phyloP scores from a whole-genome alignment of 1,139 yeast species.

The Hyphopichia khmerensis region DNA sequence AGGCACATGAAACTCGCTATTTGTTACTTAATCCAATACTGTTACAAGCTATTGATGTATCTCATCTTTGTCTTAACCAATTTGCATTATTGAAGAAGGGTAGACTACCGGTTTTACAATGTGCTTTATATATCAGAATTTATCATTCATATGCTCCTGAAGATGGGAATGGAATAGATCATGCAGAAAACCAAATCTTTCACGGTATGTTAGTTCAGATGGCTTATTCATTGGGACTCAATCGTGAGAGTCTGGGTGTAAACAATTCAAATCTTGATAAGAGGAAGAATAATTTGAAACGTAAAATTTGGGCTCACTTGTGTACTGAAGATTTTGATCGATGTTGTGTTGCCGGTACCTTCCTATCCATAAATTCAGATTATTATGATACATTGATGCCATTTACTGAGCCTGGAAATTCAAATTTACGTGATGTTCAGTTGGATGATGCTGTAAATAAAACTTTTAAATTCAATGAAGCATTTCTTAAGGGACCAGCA shows the following conservation, averaged over 20 bases:
- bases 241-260: conserved; percentile 38
- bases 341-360: conserved; percentile 29
- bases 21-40: conserved; percentile 49
- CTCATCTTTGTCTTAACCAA: conserved; percentile 53
- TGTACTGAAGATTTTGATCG: conserved; percentile 23
- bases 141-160: conserved; percentile 49
- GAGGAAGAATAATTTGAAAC: conserved; percentile 15
- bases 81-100: conserved; percentile 50
- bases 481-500: conserved; percentile 7
- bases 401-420: conserved; percentile 27
- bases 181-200: conserved; percentile 41
- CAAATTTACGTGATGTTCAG: conserved; percentile 18
- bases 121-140: conserved; percentile 35
- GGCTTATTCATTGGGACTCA: conserved; percentile 47
- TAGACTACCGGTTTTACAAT: conserved; percentile 50
- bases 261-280: conserved; percentile 7
- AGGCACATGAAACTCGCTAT: conserved; percentile 35
- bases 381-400: conserved; percentile 32
- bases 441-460: conserved; percentile 22
- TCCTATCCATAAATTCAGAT: conserved; percentile 16
- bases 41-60: conserved; percentile 43
- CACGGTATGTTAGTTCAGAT: conserved; percentile 39
- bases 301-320: conserved; percentile 28
- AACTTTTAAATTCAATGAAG: conserved; percentile 1
- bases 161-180: conserved; percentile 50